Conservation (phyloP, 352 stramenopile genomes). For the Pseudoperonospora humuli region DNA sequence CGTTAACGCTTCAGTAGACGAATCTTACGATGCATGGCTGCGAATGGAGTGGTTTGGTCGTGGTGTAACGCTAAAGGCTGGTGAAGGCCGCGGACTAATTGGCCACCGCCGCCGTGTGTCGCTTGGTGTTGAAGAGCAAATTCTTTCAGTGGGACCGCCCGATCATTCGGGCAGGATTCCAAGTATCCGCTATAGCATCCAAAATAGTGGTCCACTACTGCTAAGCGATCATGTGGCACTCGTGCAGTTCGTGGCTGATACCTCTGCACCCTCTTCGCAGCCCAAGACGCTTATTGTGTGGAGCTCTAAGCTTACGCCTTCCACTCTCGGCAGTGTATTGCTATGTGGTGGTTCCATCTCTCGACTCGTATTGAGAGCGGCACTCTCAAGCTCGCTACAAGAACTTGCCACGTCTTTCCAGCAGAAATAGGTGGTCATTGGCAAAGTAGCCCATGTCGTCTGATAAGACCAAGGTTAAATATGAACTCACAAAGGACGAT, state of each 20-base stretch:
- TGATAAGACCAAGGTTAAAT: not conserved
- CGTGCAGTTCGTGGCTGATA: constrained; percentile 50
- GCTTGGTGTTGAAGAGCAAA: constrained; percentile 46
- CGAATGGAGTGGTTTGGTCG: constrained; percentile 34
- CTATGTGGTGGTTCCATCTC: constrained; percentile 49
- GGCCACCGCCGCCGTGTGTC: constrained; percentile 34
- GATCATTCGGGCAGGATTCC: constrained; percentile 32
- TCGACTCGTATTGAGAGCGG: constrained; percentile 24
- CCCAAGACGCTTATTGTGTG: constrained; percentile 52
- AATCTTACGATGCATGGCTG: constrained; percentile 47
- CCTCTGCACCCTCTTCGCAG: constrained; percentile 8
- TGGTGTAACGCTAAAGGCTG: constrained; percentile 24
- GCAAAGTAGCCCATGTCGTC: not conserved
- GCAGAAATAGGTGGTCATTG: constrained; percentile 11
- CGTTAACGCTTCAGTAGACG: constrained; percentile 21
- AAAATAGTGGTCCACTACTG: constrained; percentile 35
- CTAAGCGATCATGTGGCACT: constrained; percentile 43
- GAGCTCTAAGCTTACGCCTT: constrained; percentile 51
- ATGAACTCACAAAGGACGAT: constrained; percentile 1
- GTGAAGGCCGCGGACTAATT: constrained; percentile 33
- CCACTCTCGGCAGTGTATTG: constrained; percentile 36
- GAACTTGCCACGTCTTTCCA: constrained; percentile 14
- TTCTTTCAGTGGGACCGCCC: constrained; percentile 38
- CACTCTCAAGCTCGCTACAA: constrained; percentile 25
- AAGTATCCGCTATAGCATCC: constrained; percentile 41